These are phyloP conservation scores for Magnusiomyces ingens DNA, from an alignment of 1,139 yeast genomes.

Conservation along the genomic window DNA sequence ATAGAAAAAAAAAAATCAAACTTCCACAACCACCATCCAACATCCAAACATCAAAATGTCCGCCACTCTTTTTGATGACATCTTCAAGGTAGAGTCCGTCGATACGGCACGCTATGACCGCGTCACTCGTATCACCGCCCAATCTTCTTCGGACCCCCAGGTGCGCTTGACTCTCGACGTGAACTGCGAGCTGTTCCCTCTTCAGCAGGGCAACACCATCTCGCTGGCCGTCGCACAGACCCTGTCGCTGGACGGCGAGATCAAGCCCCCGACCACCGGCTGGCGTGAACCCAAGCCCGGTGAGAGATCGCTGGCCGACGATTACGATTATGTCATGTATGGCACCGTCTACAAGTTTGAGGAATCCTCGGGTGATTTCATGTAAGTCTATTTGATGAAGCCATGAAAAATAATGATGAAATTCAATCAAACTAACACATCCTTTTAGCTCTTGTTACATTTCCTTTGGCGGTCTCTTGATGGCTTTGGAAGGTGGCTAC, in stretches of 20 bases:
- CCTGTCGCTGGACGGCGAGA: slow-evolving; percentile 54
- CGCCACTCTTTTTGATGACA: slow-evolving; percentile 84
- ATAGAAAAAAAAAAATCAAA: too few relatives aligned
- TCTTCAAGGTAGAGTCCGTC: slow-evolving; percentile 77
- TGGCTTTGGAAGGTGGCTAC: slow-evolving; percentile 94
- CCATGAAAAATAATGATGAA: too few relatives aligned
- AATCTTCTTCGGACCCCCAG: slow-evolving; percentile 76
- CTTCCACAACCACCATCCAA: background rate
- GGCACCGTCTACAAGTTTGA: slow-evolving; percentile 97
- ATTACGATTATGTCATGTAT: slow-evolving; percentile 96
- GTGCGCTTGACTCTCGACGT: slow-evolving; percentile 83
- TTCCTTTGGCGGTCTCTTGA: slow-evolving; percentile 90
- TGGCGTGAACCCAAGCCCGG: slow-evolving; percentile 85
- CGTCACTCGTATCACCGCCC: slow-evolving; percentile 83
- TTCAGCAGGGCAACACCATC: slow-evolving; percentile 65
- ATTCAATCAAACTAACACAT: background rate
- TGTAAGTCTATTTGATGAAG: slow-evolving; percentile 25
- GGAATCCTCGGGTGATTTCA: slow-evolving; percentile 63
- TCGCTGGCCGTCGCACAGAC: slow-evolving; percentile 86
- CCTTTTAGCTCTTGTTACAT: slow-evolving; percentile 69
- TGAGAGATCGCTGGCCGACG: slow-evolving; percentile 86
- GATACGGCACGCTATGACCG: slow-evolving; percentile 91
- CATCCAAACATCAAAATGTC: slow-evolving; percentile 43
- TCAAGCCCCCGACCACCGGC: slow-evolving; percentile 51
- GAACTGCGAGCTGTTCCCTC: slow-evolving; percentile 89